A percentile compares a stretch with the other conserved stretches of the same genome.
These are phyloP conservation scores for Suillus ampliporus DNA, from an alignment of 768 basidiomycete genomes.

Conservation along the genomic window DNA sequence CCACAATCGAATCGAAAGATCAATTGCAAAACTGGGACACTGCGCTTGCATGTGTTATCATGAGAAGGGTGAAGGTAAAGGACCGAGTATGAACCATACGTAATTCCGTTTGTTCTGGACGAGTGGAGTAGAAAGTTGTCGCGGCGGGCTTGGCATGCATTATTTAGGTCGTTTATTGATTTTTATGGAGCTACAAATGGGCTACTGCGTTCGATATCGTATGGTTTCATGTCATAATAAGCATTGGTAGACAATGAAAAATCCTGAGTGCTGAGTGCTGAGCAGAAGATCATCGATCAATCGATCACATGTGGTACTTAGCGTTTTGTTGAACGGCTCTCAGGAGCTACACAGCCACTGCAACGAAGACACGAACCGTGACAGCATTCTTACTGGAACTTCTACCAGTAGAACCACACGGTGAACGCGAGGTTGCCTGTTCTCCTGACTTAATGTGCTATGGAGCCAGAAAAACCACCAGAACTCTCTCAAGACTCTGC, in stretches of 20 bases:
- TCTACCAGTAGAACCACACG: not conserved
- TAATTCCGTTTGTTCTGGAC: not conserved
- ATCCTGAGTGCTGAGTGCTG: not conserved
- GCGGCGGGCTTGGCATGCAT: not conserved
- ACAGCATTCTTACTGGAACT: not conserved
- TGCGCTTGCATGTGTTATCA: conserved; percentile 19
- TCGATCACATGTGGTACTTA: not conserved
- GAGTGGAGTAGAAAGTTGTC: not conserved
- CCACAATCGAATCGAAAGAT: conserved; percentile 8
- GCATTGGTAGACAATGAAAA: not conserved
- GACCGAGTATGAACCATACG: not conserved
- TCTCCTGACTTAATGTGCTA: not conserved
- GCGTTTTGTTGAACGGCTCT: not conserved
- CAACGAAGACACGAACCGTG: not conserved
- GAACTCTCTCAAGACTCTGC: conserved; percentile 63
- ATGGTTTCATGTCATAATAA: not conserved
- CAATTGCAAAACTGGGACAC: conserved; percentile 38
- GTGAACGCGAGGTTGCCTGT: not conserved
- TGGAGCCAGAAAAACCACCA: conserved; percentile 27
- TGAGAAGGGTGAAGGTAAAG: not conserved
- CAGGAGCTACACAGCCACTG: conserved; percentile 6
- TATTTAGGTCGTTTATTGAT: conserved; percentile 10
- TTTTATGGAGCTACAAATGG: conserved; percentile 1
- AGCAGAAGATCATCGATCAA: not conserved
- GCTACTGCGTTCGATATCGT: not conserved